Conservation (phyloP, 495 filamentous ascomycete species). For the Tuber borchii region DNA sequence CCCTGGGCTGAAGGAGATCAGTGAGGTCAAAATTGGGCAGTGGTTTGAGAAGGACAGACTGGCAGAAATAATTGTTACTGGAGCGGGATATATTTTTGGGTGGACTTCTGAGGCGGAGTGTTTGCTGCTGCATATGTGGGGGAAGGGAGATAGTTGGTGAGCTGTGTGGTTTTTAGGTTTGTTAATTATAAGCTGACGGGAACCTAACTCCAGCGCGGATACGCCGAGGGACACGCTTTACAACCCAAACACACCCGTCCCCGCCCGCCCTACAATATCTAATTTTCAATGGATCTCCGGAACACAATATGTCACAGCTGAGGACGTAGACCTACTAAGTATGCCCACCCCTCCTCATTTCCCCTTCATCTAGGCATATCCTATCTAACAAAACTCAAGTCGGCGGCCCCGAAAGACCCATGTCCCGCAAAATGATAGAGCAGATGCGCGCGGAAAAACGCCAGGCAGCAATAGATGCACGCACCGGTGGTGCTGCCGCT, state of each 20-base stretch:
- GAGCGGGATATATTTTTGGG: conserved; percentile 70
- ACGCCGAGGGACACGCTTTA: conserved; percentile 62
- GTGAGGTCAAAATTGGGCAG: conserved; percentile 54
- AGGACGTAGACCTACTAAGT: conserved; percentile 82
- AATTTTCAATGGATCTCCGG: conserved; percentile 95
- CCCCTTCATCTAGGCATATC: neutral
- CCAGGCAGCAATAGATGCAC: conserved; percentile 44
- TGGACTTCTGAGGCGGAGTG: conserved; percentile 90
- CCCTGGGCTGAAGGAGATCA: conserved; percentile 78
- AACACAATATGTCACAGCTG: conserved; percentile 79
- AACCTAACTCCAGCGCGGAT: conserved; percentile 30
- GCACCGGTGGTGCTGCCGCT: conserved; percentile 45
- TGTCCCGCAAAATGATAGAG: conserved; percentile 68
- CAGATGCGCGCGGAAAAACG: conserved; percentile 56
- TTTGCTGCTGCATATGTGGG: conserved; percentile 72
- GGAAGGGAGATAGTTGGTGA: conserved; percentile 50
- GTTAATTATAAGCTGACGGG: neutral
- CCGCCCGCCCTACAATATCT: conserved; percentile 85
- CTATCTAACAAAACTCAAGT: conserved; percentile 42
- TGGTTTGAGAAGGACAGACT: conserved; percentile 68
- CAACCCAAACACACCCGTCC: conserved; percentile 64
- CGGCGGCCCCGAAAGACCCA: conserved; percentile 78
- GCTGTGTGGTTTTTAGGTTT: conserved; percentile 35
- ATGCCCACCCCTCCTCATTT: conserved; percentile 40
- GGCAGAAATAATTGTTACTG: conserved; percentile 59